phyloP scores from a whole-genome alignment of 495 filamentous ascomycete genomes.

The Tuber calosporum region DNA sequence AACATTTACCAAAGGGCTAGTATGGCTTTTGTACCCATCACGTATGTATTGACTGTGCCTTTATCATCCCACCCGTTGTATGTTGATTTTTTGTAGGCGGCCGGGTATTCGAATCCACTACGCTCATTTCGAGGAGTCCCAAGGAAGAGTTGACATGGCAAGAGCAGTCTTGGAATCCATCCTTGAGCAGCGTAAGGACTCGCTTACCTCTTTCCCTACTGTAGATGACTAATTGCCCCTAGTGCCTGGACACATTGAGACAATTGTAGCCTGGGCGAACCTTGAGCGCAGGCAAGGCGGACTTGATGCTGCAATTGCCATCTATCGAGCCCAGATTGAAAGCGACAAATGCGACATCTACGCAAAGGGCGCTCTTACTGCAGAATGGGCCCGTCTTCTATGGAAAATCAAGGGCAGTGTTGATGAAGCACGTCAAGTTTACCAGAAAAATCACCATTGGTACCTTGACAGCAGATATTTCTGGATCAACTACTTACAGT shows the following conservation, averaged over 20 bases:
- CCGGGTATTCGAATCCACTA: conserved; percentile 80
- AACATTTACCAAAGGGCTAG: conserved; percentile 87
- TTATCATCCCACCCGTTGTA: background rate
- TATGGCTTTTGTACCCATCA: conserved; percentile 77
- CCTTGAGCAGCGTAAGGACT: conserved; percentile 45
- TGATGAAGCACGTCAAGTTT: conserved; percentile 81
- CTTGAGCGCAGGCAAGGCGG: conserved; percentile 76
- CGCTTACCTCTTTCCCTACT: background rate
- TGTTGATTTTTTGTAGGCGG: conserved; percentile 43
- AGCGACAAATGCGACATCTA: conserved; percentile 62
- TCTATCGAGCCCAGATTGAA: conserved; percentile 75
- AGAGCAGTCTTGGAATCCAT: conserved; percentile 77
- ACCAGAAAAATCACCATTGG: conserved; percentile 71
- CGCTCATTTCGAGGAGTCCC: conserved; percentile 88
- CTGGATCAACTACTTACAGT: conserved; percentile 82
- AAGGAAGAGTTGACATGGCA: conserved; percentile 65
- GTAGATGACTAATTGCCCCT: conserved; percentile 38
- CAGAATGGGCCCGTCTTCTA: conserved; percentile 79
- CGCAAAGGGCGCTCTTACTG: conserved; percentile 78
- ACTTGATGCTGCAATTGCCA: conserved; percentile 75
- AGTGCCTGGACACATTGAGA: conserved; percentile 73
- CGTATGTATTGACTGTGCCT: conserved; percentile 35
- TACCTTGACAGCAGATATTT: conserved; percentile 84
- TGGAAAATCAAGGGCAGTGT: conserved; percentile 85
- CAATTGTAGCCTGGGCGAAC: conserved; percentile 82